Evolutionary conservation across 495 filamentous ascomycete species (phyloP).

Genomic region (Aspergillus bertholletiae): DNA sequence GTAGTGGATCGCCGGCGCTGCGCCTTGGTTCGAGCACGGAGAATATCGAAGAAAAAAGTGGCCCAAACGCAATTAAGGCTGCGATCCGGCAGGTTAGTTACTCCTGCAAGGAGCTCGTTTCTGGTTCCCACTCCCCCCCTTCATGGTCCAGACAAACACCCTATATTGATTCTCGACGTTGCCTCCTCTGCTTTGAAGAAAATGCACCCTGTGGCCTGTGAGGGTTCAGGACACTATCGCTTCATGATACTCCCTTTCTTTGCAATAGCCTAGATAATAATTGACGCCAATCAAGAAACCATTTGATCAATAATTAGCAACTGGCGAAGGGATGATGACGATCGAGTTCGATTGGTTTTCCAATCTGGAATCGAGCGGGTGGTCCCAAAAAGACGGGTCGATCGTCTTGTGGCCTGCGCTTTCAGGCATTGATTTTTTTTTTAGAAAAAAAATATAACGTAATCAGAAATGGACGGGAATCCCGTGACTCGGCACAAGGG

Average conservation of each 20-base stretch:
- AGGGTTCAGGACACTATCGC: constrained; percentile 23
- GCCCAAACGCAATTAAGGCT: constrained; percentile 17
- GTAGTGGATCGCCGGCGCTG: constrained; percentile 15
- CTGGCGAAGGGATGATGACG: constrained; percentile 3
- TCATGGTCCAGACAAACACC: constrained; percentile 13
- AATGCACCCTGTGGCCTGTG: constrained; percentile 13
- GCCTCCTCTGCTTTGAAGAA: constrained; percentile 1
- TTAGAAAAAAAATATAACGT: neutral
- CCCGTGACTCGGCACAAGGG: neutral
- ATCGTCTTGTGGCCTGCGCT: neutral
- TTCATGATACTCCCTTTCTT: constrained; percentile 16
- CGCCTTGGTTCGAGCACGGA: constrained; percentile 16
- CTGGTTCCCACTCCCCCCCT: constrained; percentile 6
- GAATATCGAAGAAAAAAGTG: neutral
- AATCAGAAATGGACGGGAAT: constrained; percentile 1
- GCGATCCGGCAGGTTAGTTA: constrained; percentile 10
- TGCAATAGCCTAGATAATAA: constrained; percentile 19
- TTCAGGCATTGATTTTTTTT: neutral
- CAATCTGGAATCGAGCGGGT: neutral
- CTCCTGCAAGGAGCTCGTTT: constrained; percentile 20
- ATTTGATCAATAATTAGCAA: constrained; percentile 7
- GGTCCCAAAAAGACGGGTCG: neutral
- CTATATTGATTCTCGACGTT: constrained; percentile 1
- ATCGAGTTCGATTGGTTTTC: neutral
- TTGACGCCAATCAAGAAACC: constrained; percentile 9